Base-by-base conservation (phyloP, 306 rosid genomes). In the Vicia villosa region DNA sequence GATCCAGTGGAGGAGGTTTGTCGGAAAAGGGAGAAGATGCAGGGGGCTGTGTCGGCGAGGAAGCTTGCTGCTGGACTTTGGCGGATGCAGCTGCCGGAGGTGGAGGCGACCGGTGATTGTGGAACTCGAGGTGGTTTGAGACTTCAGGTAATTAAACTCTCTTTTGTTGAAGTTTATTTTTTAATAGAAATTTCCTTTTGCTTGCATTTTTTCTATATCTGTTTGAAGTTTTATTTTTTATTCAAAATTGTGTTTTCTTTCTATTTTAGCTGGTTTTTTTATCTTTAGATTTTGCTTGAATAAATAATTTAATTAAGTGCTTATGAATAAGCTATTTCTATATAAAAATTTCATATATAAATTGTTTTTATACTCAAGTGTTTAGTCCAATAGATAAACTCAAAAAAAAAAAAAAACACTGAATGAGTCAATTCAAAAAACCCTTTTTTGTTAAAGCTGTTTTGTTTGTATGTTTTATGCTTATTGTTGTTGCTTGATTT, bases 21-120 rank as follows among this genome's bases (percentile, higher is more conserved):
- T 74, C 61, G 66, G 77, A 22, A 38, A 20, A 62, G 1, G 1
- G 82, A 69, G 69, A 40, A 77, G 65, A 14, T 14, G 43, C 22
- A 5, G 4, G 70, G 12, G 20, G 30, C 55, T 17, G 75, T 93
- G 41, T 93, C 98, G 19, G 90, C 87, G 14, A 85, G 98, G 82
- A 93, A 93, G 83, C 89, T 93, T 65, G 97, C 94, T 10, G 97
- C 97, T 0, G 93, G 83, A 3, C 68, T 93, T 0, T 93, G 98
- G 98, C 78, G 96, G 85, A 30, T 88, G 28, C 98, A 88, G 85
- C 60, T 74, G 19, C 97, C 96, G 81, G 90, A 85, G 68, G 74
- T 56, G 11, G 69, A 43, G 2, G 75, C 37, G 2, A 52, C 63
- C 46, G 77, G 78, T 19, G 85, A 61, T 16, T 51, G 66, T 7